Evolutionary conservation across 495 filamentous ascomycete genomes (phyloP), one percentile per base, ranked within the genome.

Genomic region (Neurospora sp.): DNA sequence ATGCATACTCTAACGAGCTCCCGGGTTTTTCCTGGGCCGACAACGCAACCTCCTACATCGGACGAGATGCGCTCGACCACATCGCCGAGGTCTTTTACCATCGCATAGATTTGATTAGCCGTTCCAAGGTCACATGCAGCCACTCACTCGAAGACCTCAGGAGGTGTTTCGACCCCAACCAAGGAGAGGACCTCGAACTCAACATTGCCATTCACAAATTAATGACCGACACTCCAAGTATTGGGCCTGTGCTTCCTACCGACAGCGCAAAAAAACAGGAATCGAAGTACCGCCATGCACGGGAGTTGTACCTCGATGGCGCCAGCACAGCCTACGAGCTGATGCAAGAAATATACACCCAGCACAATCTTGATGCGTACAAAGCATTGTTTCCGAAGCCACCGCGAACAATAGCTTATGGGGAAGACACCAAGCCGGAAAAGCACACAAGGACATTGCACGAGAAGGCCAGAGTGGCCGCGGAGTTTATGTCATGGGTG

Each of bases 121-220:
- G 20, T 0, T 71, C 60, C 37, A 72, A 44, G 4, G 18, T 78
- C 39, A 44, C 70, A 20, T 39, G 35, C 54, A 74, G 73, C 2
- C 12, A 35, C 3, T 72, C 74, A 4, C 42, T 75, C 46, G 75
- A 75, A 8, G 74, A 73, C 23, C 69, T 78, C 16, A 16, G 69
- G 38, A 54, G 3, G 39, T 23, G 74, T 8, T 70, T 73, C 27
- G 40, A 54, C 10, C 46, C 72, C 10, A 40, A 6, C 71, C n/a
- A 20, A 16, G n/a, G 27, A 71, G 62, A 70, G 4, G 74, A 76
- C 49, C 42, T 75, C 16, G 39, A 46, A 1, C 71, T 77, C 12
- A 79, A 78, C 71, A 70, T 80, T 16, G 71, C 39, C 5, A 39
- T 80, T 14, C 76, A 77, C 73, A 42, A 72, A 23, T 38, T 73